Conservation (phyloP, 371 early-diverging fungal species). For the Mortierella sp. region DNA sequence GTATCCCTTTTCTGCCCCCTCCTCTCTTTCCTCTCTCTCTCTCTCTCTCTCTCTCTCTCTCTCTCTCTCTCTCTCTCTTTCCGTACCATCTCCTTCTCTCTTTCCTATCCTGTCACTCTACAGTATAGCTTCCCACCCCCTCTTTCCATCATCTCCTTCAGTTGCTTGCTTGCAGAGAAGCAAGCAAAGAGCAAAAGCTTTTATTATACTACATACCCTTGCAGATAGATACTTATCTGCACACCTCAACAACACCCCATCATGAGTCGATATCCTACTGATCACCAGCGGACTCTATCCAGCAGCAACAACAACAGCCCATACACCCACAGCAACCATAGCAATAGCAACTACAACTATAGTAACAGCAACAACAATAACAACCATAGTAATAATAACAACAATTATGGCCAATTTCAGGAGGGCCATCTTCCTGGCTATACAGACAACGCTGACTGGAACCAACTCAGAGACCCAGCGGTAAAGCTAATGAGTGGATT, state of each 20-base stretch:
- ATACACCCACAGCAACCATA: not conserved
- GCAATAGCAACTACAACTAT: constrained; percentile 6
- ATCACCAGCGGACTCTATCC: constrained; percentile 1
- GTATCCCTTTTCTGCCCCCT: constrained; percentile 2
- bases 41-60: constrained; percentile 1
- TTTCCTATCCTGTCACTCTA: constrained; percentile 10
- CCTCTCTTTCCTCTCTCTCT: not conserved
- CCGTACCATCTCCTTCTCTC: not conserved
- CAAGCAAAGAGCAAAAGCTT: not conserved
- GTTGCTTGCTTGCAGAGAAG: too few species aligned
- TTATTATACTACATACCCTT: not conserved
- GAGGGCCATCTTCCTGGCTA: constrained; percentile 33
- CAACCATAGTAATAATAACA: not conserved
- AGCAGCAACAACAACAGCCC: not conserved
- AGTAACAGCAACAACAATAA: not conserved
- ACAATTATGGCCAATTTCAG: constrained; percentile 26
- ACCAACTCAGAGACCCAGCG: constrained; percentile 28
- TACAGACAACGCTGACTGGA: constrained; percentile 37
- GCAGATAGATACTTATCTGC: constrained; percentile 2
- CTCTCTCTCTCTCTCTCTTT: constrained; percentile 6
- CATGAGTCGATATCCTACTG: constrained; percentile 9
- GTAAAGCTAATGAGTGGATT: constrained; percentile 12
- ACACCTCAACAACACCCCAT: not conserved
- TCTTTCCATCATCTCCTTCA: not conserved
- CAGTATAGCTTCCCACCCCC: not conserved